These are phyloP conservation scores for Suillus fuscotomentosus DNA, from an alignment of 768 basidiomycete species.

Conservation along the genomic window DNA sequence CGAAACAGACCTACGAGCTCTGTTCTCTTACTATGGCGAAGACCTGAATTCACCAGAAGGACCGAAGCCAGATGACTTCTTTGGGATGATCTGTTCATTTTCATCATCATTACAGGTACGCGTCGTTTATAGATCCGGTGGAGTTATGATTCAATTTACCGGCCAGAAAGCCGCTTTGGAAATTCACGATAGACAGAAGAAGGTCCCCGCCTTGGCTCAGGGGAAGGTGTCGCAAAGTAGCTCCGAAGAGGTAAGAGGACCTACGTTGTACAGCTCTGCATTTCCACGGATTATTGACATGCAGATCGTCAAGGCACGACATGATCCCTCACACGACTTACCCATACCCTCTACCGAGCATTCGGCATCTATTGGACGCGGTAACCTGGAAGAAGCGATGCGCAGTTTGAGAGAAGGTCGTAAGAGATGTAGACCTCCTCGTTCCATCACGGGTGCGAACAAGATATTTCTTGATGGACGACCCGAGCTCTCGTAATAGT, in stretches of 20 bases:
- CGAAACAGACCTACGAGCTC: slow-evolving; percentile 54
- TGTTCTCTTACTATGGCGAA: slow-evolving; percentile 80
- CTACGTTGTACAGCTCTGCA: not conserved
- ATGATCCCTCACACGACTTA: slow-evolving; percentile 24
- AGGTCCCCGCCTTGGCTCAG: not conserved
- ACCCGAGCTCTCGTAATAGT: slow-evolving; percentile 11
- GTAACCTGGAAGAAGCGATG: slow-evolving; percentile 83
- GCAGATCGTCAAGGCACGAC: slow-evolving; percentile 44
- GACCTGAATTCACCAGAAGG: slow-evolving; percentile 59
- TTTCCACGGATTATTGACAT: not conserved
- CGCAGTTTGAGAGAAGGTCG: slow-evolving; percentile 72
- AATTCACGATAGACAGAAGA: slow-evolving; percentile 44
- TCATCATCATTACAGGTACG: slow-evolving; percentile 68
- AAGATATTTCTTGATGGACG: slow-evolving; percentile 30
- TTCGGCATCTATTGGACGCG: slow-evolving; percentile 62
- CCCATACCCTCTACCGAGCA: slow-evolving; percentile 43
- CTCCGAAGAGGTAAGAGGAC: slow-evolving; percentile 9
- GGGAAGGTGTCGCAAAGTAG: not conserved
- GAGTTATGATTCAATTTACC: slow-evolving; percentile 1
- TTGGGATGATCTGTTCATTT: slow-evolving; percentile 72
- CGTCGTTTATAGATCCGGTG: not conserved
- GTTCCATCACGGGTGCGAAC: slow-evolving; percentile 16
- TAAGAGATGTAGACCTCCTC: slow-evolving; percentile 12
- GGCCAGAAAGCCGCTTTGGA: slow-evolving; percentile 70
- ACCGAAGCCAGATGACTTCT: slow-evolving; percentile 81